A percentile compares a stretch with the other conserved stretches of the same genome.
Conservation (phyloP, 2,329 filamentous ascomycete species). For the Claviceps pazoutovae region DNA sequence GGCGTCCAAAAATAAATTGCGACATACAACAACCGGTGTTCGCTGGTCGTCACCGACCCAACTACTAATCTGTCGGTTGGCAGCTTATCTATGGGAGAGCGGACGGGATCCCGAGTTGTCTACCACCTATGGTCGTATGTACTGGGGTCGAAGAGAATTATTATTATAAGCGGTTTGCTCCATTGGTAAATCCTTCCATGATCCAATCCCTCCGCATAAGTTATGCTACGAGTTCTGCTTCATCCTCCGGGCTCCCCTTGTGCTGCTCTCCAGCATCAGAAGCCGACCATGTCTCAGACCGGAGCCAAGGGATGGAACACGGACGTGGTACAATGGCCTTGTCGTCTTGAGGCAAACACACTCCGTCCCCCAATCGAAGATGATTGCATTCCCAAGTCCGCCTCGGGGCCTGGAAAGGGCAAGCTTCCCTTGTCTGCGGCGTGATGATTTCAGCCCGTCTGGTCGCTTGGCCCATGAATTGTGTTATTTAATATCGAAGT, state of each 20-base stretch:
- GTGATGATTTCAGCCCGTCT: not conserved
- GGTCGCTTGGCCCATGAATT: not conserved
- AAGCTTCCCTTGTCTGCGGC: not conserved
- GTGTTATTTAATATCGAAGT: too few relatives aligned
- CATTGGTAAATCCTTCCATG: too few relatives aligned
- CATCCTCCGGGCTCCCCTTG: not conserved
- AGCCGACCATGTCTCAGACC: not conserved
- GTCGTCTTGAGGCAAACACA: not conserved
- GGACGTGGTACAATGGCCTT: not conserved
- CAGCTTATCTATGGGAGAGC: too few relatives aligned
- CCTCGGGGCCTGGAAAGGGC: not conserved
- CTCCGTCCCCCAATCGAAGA: not conserved
- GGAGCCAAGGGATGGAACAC: not conserved
- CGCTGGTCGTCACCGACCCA: too few relatives aligned
- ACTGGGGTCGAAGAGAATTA: rapidly evolving
- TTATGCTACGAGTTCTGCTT: too few relatives aligned
- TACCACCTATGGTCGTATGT: too few relatives aligned
- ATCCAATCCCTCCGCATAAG: too few relatives aligned
- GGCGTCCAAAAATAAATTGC: too few relatives aligned
- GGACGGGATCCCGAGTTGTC: too few relatives aligned
- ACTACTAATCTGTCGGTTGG: too few relatives aligned
- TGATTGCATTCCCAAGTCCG: not conserved
- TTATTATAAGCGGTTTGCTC: rapidly evolving
- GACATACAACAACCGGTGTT: too few relatives aligned
- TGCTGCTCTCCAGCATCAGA: not conserved